Percentiles rank a stretch among this genome's conserved stretches.
Conservation (phyloP, 306 rosid genomes). For the Begonia loranthoides region DNA sequence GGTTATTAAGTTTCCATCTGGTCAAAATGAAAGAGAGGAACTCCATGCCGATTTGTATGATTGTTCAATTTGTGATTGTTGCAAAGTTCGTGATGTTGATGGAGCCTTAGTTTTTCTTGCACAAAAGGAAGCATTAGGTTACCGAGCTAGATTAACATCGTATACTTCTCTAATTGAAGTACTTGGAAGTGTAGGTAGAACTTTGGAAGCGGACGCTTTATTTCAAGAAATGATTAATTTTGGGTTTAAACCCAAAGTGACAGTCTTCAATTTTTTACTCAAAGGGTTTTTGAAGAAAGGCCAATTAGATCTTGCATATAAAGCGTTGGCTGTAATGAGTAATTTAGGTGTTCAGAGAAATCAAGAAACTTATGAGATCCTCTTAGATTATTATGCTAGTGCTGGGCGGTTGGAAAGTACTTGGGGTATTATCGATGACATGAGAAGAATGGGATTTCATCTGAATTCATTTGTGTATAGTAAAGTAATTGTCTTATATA, state of each 20-base stretch:
- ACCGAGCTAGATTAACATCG: slow-evolving; percentile 22
- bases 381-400: slow-evolving; percentile 48
- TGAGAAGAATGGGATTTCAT: slow-evolving; percentile 38
- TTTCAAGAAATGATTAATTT: slow-evolving; percentile 44
- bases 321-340: slow-evolving; percentile 32
- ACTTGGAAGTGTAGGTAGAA: slow-evolving; percentile 54
- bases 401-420: slow-evolving; percentile 77
- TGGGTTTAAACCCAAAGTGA: slow-evolving; percentile 38
- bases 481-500: slow-evolving; percentile 50
- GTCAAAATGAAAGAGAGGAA: slow-evolving; percentile 22
- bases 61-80: slow-evolving; percentile 25
- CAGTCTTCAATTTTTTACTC: slow-evolving; percentile 42
- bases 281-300: slow-evolving; percentile 66
- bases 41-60: slow-evolving; percentile 28
- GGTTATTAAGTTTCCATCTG: slow-evolving; percentile 3
- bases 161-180: slow-evolving; percentile 41
- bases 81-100: slow-evolving; percentile 41
- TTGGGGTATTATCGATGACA: slow-evolving; percentile 49
- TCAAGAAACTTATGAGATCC: slow-evolving; percentile 41
- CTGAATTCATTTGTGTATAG: slow-evolving; percentile 44
- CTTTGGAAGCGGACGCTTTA: slow-evolving; percentile 55
- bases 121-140: slow-evolving; percentile 44
- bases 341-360: slow-evolving; percentile 21
- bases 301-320: slow-evolving; percentile 35
- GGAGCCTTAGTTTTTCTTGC: slow-evolving; percentile 45